phyloP scores from a whole-genome alignment of 23 red algal species.

The Gracilaria gracilis region DNA sequence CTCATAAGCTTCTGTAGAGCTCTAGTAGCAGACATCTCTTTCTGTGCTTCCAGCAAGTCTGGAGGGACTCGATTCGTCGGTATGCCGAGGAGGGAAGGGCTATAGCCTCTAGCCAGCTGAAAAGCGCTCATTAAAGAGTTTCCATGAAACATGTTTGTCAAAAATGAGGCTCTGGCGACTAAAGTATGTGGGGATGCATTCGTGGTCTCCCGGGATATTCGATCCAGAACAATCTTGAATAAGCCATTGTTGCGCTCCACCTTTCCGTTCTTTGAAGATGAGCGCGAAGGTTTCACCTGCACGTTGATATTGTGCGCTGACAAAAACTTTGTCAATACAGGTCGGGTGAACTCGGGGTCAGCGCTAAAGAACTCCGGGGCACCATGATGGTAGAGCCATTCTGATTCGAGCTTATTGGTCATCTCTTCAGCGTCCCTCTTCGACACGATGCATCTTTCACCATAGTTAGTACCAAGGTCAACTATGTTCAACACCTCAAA shows the following conservation, averaged over 20 bases:
- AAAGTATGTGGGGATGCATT: background rate
- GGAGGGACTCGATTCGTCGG: background rate
- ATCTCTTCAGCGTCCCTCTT: background rate
- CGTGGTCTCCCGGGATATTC: background rate
- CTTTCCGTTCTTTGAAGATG: constrained; percentile 36
- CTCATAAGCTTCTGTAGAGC: constrained; percentile 37
- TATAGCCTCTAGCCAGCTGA: too few relatives aligned
- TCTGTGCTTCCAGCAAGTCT: constrained; percentile 52
- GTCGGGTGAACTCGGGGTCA: constrained; percentile 22
- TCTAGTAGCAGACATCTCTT: constrained; percentile 15
- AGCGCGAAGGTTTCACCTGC: constrained; percentile 5
- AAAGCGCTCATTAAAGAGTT: too few relatives aligned
- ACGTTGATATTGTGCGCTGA: background rate
- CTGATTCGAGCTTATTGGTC: constrained; percentile 1
- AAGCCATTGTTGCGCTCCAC: constrained; percentile 52
- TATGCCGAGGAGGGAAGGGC: constrained; percentile 24
- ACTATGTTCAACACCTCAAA: constrained; percentile 16
- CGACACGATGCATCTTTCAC: background rate
- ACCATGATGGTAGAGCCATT: constrained; percentile 63
- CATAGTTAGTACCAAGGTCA: background rate
- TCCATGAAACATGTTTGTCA: too few relatives aligned
- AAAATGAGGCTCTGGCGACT: too few relatives aligned
- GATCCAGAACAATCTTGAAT: background rate
- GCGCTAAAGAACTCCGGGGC: constrained; percentile 32
- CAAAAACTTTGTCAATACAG: background rate